phyloP scores from a whole-genome alignment of 1,284 basidiomycete species.

The Meripilus lineatus region DNA sequence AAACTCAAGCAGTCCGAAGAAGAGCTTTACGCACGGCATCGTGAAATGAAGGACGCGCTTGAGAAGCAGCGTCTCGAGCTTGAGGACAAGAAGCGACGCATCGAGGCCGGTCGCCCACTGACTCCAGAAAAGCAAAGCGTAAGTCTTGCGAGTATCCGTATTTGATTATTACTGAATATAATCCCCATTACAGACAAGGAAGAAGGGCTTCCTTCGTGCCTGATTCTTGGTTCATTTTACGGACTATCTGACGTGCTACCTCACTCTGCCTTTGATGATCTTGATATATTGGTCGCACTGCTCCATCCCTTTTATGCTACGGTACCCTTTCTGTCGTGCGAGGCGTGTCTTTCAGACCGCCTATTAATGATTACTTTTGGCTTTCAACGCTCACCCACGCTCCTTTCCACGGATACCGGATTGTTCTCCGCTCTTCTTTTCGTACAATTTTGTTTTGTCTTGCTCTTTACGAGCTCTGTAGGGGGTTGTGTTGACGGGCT shows the following conservation, averaged over 20 bases:
- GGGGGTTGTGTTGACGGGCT: slow-evolving; percentile 31
- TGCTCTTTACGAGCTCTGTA: slow-evolving; percentile 28
- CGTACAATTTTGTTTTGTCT: slow-evolving; percentile 38
- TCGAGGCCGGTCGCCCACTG: slow-evolving; percentile 90
- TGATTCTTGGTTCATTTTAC: slow-evolving; percentile 12
- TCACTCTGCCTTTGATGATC: slow-evolving; percentile 21
- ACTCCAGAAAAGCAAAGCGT: slow-evolving; percentile 90
- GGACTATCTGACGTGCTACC: slow-evolving; percentile 3
- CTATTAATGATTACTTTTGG: slow-evolving; percentile 23
- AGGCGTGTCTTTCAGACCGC: slow-evolving; percentile 24
- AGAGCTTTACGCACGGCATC: slow-evolving; percentile 94
- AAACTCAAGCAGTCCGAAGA: slow-evolving; percentile 98
- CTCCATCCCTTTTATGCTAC: slow-evolving; percentile 24
- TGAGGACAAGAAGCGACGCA: slow-evolving; percentile 96
- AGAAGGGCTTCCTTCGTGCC: slow-evolving; percentile 74
- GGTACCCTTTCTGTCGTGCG: slow-evolving; percentile 40
- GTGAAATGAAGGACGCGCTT: slow-evolving; percentile 97
- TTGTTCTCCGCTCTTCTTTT: slow-evolving; percentile 35
- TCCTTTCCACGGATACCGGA: slow-evolving; percentile 60
- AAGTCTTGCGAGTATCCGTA: slow-evolving; percentile 25
- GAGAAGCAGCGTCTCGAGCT: slow-evolving; percentile 95
- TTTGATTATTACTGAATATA: slow-evolving; percentile 1
- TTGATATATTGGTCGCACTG: slow-evolving; percentile 4
- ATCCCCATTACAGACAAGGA: slow-evolving; percentile 46
- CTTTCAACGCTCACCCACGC: slow-evolving; percentile 41